These are phyloP conservation scores for Jimgerdemannia flammicorona DNA, from an alignment of 192 early-diverging fungal species.

Conservation along the genomic window DNA sequence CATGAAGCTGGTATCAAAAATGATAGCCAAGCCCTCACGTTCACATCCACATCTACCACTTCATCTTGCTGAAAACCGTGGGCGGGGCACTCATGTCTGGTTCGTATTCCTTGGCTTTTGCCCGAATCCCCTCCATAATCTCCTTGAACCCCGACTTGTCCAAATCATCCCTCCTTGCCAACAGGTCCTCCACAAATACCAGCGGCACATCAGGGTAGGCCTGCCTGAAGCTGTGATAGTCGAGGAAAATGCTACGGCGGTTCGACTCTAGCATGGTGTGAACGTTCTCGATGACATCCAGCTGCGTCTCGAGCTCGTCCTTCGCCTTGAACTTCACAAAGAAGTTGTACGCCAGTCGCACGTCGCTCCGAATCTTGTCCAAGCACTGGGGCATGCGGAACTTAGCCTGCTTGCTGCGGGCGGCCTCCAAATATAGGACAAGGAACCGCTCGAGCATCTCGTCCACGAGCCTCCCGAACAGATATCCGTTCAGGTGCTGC, in stretches of 20 bases:
- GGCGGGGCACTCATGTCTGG: constrained; percentile 39
- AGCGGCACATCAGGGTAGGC: constrained; percentile 90
- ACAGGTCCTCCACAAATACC: constrained; percentile 88
- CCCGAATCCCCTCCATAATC: constrained; percentile 78
- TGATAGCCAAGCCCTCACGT: too few species aligned
- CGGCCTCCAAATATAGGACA: constrained; percentile 81
- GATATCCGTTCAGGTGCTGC: constrained; percentile 80
- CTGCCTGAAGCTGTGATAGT: constrained; percentile 89
- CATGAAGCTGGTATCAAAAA: too few species aligned
- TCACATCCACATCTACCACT: constrained; percentile 25
- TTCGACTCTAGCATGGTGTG: constrained; percentile 76
- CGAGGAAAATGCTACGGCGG: constrained; percentile 82
- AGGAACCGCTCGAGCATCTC: constrained; percentile 86
- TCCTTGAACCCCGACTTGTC: constrained; percentile 81
- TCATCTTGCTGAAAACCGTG: constrained; percentile 56
- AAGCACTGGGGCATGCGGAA: constrained; percentile 65
- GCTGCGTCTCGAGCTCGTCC: constrained; percentile 69
- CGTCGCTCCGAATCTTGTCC: constrained; percentile 75
- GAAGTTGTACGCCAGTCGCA: constrained; percentile 68
- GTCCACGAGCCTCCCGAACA: constrained; percentile 83
- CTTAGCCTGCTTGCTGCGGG: constrained; percentile 71
- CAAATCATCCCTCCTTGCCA: constrained; percentile 87
- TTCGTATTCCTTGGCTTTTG: constrained; percentile 62
- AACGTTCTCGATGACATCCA: constrained; percentile 82
- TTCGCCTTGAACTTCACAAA: constrained; percentile 71